Evolutionary conservation across 2,329 filamentous ascomycete genomes (phyloP), one percentile per base, ranked within the genome.

Genomic region (Colletotrichum simmondsii): DNA sequence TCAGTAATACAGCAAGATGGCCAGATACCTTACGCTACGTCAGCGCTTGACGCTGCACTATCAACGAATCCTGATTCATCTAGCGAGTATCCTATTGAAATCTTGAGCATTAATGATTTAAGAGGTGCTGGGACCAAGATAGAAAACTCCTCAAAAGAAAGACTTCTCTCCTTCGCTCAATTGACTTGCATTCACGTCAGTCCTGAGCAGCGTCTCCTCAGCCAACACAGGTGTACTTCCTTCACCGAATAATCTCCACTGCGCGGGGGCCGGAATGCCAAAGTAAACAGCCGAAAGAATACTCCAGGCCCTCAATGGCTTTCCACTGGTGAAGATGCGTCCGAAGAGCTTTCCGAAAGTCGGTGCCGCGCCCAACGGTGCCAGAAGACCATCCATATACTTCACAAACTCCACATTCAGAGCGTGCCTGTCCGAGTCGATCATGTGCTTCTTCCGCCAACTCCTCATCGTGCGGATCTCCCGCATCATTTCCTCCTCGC

Each of bases 281-380:
- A 83, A 82, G 75, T 82, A 83, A 37, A 83, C 80, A 3, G 79
- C 78, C 12, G 74, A 76, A 24, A 83, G 72, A 3, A 82, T 75
- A 22, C 72, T 74, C 24, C 80, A 63, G 1, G 79, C 77, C n/a
- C 66, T 69, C 53, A 76, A 63, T 6, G 80, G 81, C n/a, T 72
- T 76, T 7, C 77, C 76, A 30, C 75, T 74, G 19, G 67, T 61
- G 63, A 81, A 77, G 4, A 81, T 68, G 6, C 72, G 74, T 4
- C 67, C 68, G 14, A 82, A 62, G 4, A 83, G 75, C 49, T 75
- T 77, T 6, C 76, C 69, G 2, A 82, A 76, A 0, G 78, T 79
- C 2, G 82, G 81, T 12, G 74, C 76, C 1, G 81, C 79, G 16
- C 80, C 80, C 5, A 83, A 74, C 16, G 81, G 80, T 42, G 68